phyloP scores from a whole-genome alignment of 306 rosid species.

The Sechiopsis laciniata region DNA sequence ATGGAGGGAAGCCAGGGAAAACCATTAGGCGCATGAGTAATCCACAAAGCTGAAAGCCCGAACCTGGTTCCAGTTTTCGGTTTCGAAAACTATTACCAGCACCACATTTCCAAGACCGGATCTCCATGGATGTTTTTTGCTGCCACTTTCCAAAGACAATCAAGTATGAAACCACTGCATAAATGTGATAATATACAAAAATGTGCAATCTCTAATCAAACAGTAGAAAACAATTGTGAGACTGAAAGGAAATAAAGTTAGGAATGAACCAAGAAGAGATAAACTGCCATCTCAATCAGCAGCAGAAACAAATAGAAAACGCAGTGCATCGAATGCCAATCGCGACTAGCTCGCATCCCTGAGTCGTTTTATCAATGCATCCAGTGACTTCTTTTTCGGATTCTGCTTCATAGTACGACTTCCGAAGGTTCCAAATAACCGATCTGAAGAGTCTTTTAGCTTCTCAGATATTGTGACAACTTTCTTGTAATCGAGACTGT shows the following conservation, averaged over 20 bases:
- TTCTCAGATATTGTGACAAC: conserved; percentile 74
- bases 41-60: conserved; percentile 12
- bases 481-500: conserved; percentile 73
- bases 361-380: conserved; percentile 73
- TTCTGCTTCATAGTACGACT: conserved; percentile 81
- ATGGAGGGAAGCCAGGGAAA: not conserved
- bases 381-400: conserved; percentile 89
- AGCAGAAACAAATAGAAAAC: conserved; percentile 29
- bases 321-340: conserved; percentile 27
- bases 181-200: conserved; percentile 33
- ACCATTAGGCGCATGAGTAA: not conserved
- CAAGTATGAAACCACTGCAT: conserved; percentile 39
- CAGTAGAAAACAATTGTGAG: conserved; percentile 30
- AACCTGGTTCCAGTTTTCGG: not conserved
- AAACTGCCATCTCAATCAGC: conserved; percentile 37
- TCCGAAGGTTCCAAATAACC: conserved; percentile 89
- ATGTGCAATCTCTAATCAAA: conserved; percentile 25
- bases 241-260: conserved; percentile 37
- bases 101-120: not conserved
- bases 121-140: conserved; percentile 27
- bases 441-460: conserved; percentile 79
- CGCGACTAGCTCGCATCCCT: conserved; percentile 71
- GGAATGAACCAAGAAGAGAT: conserved; percentile 32
- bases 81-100: no score
- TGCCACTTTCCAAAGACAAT: conserved; percentile 21